These are phyloP conservation scores for Aspergillus fumigatiaffinis DNA, from an alignment of 2,329 filamentous ascomycete genomes.

Conservation along the genomic window DNA sequence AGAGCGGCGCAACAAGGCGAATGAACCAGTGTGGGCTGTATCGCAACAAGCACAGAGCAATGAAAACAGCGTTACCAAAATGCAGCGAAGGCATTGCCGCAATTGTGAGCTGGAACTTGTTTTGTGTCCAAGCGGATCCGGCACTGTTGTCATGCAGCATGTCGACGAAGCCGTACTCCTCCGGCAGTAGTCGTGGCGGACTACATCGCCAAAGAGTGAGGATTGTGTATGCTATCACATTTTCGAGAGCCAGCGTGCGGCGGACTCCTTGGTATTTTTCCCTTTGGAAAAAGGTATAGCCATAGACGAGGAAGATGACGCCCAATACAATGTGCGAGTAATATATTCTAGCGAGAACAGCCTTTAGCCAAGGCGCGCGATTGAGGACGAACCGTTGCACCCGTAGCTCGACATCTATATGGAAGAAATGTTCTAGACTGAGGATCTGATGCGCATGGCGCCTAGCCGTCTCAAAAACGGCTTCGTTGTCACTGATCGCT, in stretches of 20 bases:
- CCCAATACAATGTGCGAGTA: conserved; percentile 47
- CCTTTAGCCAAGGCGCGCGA: conserved; percentile 36
- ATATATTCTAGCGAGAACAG: conserved; percentile 42
- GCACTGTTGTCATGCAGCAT: conserved; percentile 35
- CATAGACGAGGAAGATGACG: conserved; percentile 46
- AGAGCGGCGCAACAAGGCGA: conserved; percentile 37
- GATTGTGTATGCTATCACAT: conserved; percentile 47
- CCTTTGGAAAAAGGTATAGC: conserved; percentile 44
- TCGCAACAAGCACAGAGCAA: conserved; percentile 26
- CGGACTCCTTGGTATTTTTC: conserved; percentile 41
- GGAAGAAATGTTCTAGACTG: conserved; percentile 33
- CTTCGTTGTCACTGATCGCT: conserved; percentile 37
- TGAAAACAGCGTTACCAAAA: conserved; percentile 38
- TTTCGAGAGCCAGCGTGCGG: conserved; percentile 48
- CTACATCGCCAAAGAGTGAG: conserved; percentile 47
- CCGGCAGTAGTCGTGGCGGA: conserved; percentile 48
- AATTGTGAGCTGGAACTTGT: conserved; percentile 46
- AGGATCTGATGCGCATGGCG: conserved; percentile 43
- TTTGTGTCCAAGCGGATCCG: conserved; percentile 41
- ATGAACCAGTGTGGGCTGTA: conserved; percentile 42
- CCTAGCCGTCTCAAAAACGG: conserved; percentile 37
- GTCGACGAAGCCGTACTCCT: conserved; percentile 43
- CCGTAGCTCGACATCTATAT: conserved; percentile 39
- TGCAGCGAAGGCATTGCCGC: conserved; percentile 50
- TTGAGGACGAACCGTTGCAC: conserved; percentile 41